Base-by-base conservation (phyloP, 1,284 basidiomycete genomes). In the Phaffia rhodozyma region DNA sequence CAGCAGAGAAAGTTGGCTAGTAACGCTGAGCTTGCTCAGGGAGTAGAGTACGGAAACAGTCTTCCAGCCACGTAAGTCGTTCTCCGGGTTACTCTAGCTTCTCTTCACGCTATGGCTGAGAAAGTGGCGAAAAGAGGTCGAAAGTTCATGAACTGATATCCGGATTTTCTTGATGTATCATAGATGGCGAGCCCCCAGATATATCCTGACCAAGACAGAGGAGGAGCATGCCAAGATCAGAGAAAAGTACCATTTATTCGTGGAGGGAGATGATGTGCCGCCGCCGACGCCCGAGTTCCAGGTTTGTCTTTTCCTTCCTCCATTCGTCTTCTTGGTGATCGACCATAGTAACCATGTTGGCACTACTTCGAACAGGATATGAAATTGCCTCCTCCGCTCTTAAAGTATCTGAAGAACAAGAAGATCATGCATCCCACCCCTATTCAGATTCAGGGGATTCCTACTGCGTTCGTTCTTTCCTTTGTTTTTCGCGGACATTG, bases 391-490 rank as follows among this genome's bases (percentile, higher is more conserved):
- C 80, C 82, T 47, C 82, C 86, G 7, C 83, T 98, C 29, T 78
- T 98, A 43, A 82, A 86, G 63, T 86, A 88, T 73, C 81, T 99
- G 55, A 85, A 84, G 72, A 81, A 83, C 47, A 91, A 92, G 67
- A 86, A 88, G 55, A 98, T 99, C 72, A 80, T 82, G 30, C 80
- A 78, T 43, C 96, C 96, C 0, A 93, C 96, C 0, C 94, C 94
- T 1, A 98, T 98, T 71, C 96, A 99, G 74, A 81, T 97, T 57
- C 96, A 98, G 77, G 96, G 96, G 23, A 85, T 98, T 55, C 94
- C 96, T 0, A 87, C 89, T 48, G 96, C 91, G 86, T 91, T 77
- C 71, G 86, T 76, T 32, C 49, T 50, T 61, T 57, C 57, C 60
- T 29, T 38, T 38, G 27, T 11, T 47, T 55, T 49, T 66, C 43